Percentiles rank a stretch among this genome's conserved stretches.
These are phyloP conservation scores for Moniliophthora roreri DNA, from an alignment of 1,284 basidiomycete genomes.

Conservation along the genomic window DNA sequence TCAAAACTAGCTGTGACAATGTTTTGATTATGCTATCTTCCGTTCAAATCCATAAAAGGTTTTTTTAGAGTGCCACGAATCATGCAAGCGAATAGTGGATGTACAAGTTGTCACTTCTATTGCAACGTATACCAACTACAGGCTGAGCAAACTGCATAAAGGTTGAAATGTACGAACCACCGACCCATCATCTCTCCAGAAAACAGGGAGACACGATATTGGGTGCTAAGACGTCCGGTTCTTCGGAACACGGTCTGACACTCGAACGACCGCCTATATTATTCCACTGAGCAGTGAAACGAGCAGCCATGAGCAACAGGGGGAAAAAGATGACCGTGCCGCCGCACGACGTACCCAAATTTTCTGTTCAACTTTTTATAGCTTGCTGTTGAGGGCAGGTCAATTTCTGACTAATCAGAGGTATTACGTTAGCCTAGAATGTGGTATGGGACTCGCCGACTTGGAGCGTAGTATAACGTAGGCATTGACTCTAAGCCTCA, in stretches of 20 bases:
- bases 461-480: too few species aligned
- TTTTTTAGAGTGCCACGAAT: too few species aligned
- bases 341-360: conserved; percentile 63
- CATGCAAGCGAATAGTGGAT: too few species aligned
- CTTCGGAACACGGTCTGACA: conserved; percentile 80
- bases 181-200: conserved; percentile 68
- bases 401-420: background rate
- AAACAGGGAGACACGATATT: conserved; percentile 45
- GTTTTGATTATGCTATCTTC: too few species aligned
- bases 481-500: too few species aligned
- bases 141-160: too few species aligned
- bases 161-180: conserved; percentile 64
- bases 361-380: conserved; percentile 25
- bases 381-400: conserved; percentile 15
- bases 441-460: too few species aligned
- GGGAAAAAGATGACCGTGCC: conserved; percentile 73
- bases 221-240: conserved; percentile 81
- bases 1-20: too few species aligned
- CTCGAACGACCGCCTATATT: conserved; percentile 73
- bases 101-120: too few species aligned
- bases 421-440: too few species aligned
- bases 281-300: conserved; percentile 27
- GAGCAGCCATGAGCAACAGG: conserved; percentile 82
- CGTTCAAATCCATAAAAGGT: too few species aligned
- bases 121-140: too few species aligned